phyloP scores from a whole-genome alignment of 768 basidiomycete species.

The Polyporus arcularius region DNA sequence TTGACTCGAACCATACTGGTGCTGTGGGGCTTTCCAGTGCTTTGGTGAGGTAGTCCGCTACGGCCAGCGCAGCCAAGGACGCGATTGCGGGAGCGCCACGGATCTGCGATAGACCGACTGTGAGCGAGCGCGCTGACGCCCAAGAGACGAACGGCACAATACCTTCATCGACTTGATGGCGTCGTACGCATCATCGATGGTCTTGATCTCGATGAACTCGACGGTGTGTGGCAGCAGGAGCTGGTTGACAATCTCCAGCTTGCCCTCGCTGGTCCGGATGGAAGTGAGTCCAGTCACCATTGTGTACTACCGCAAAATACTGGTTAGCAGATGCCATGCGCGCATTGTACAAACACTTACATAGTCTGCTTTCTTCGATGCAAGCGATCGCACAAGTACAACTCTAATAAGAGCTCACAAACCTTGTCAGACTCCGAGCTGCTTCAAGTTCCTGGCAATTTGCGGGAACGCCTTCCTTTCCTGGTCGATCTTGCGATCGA shows the following conservation, averaged over 20 bases:
- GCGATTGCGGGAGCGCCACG: constrained; percentile 96
- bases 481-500: constrained; percentile 6
- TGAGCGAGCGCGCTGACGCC: not conserved
- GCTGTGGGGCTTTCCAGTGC: constrained; percentile 46
- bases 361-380: too few species aligned
- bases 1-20: constrained; percentile 59
- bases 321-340: too few species aligned
- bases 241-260: constrained; percentile 89
- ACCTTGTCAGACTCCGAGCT: too few species aligned
- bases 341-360: too few species aligned
- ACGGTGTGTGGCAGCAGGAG: constrained; percentile 78
- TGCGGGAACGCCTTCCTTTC: constrained; percentile 4
- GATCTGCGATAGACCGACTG: constrained; percentile 43
- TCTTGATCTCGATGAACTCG: constrained; percentile 64
- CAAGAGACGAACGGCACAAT: constrained; percentile 1
- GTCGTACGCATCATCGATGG: constrained; percentile 83
- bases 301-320: too few species aligned
- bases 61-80: constrained; percentile 81
- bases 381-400: too few species aligned
- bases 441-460: constrained; percentile 3
- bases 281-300: constrained; percentile 34
- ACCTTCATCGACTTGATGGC: constrained; percentile 98
- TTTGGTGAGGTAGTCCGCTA: constrained; percentile 64
- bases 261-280: constrained; percentile 45
- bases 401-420: too few species aligned